A percentile compares a stretch with the other conserved stretches of the same genome.
Conservation (phyloP, 768 basidiomycete genomes). For the Leccinum disarticulatum region DNA sequence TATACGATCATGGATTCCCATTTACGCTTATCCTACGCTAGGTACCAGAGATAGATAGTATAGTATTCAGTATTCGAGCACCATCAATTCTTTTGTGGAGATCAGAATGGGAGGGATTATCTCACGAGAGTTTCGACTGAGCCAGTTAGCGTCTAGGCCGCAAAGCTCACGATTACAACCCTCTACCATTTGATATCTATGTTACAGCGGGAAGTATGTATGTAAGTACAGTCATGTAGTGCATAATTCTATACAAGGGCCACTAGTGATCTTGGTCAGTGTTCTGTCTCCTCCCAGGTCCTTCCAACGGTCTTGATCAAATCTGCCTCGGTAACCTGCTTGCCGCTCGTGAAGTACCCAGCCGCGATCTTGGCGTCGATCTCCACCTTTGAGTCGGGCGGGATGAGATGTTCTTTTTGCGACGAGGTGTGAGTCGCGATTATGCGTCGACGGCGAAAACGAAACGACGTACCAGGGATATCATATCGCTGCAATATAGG, state of each 20-base stretch:
- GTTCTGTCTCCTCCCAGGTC: conserved; percentile 89
- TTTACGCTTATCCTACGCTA: background rate
- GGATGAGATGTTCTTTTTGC: conserved; percentile 73
- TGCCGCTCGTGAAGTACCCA: conserved; percentile 86
- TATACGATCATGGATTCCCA: background rate
- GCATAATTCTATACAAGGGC: background rate
- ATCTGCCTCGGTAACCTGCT: conserved; percentile 75
- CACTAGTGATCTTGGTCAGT: conserved; percentile 38
- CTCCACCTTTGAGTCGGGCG: conserved; percentile 87
- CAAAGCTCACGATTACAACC: background rate
- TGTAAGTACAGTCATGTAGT: background rate
- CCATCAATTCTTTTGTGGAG: too few relatives aligned
- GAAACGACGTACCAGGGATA: conserved; percentile 60
- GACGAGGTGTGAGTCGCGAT: background rate
- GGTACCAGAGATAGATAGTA: background rate
- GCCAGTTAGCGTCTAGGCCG: background rate
- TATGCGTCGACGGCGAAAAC: too few relatives aligned
- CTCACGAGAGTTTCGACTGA: background rate
- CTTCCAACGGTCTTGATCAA: conserved; percentile 83
- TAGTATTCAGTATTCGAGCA: background rate
- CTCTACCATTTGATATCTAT: conserved; percentile 3
- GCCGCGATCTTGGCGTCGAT: conserved; percentile 96
- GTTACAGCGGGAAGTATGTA: background rate
- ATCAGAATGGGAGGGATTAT: too few relatives aligned
- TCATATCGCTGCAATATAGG: conserved; percentile 81